These are phyloP conservation scores for Hortaea werneckii DNA, from an alignment of 2,329 filamentous ascomycete species.

Conservation along the genomic window DNA sequence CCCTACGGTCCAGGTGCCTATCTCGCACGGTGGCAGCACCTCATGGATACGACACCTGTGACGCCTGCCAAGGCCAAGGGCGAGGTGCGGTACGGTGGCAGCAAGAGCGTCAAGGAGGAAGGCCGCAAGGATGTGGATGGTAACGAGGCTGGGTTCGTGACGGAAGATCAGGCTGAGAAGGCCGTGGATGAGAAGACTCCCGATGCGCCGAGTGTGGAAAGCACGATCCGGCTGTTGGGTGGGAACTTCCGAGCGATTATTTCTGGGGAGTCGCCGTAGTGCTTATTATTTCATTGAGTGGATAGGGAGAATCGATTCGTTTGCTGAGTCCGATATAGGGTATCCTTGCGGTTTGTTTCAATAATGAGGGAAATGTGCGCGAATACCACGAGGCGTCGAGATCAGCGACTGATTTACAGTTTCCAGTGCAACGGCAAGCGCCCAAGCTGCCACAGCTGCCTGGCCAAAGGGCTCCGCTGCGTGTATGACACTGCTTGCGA, in stretches of 20 bases:
- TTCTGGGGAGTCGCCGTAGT: slow-evolving; percentile 4
- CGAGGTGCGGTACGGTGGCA: slow-evolving; percentile 36
- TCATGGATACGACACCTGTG: slow-evolving; percentile 60
- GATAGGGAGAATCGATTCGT: no score
- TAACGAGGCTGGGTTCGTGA: slow-evolving; percentile 14
- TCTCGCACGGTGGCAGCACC: slow-evolving; percentile 59
- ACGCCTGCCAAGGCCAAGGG: slow-evolving; percentile 49
- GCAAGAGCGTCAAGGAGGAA: slow-evolving; percentile 27
- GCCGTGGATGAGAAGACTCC: slow-evolving; percentile 17
- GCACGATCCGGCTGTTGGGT: slow-evolving; percentile 23
- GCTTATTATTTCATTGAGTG: no score
- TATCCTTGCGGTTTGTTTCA: no score
- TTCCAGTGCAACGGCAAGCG: no score
- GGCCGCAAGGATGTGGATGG: slow-evolving; percentile 27
- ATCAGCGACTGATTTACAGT: no score
- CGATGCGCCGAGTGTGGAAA: slow-evolving; percentile 21
- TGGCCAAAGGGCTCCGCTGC: no score
- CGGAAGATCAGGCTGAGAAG: slow-evolving; percentile 21
- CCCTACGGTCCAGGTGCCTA: slow-evolving; percentile 61
- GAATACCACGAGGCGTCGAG: no score
- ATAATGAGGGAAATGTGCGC: no score
- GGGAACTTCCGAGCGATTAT: slow-evolving; percentile 25
- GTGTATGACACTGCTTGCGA: no score
- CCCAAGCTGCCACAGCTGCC: no score
- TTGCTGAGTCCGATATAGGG: no score